These are phyloP conservation scores for Leccinum subtestaceum DNA, from an alignment of 768 basidiomycete species.

Conservation along the genomic window DNA sequence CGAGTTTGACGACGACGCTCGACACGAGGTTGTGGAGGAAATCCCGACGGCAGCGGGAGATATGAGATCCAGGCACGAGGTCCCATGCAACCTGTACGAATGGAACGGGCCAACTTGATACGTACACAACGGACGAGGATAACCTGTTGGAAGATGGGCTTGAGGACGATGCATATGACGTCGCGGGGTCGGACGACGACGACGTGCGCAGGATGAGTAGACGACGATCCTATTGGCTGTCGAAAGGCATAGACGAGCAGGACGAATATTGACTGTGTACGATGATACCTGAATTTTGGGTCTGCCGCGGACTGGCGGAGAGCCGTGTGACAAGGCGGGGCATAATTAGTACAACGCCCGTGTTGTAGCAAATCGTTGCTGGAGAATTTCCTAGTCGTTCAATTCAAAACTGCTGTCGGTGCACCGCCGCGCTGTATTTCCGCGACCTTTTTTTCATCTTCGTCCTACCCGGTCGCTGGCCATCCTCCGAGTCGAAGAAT, in stretches of 20 bases:
- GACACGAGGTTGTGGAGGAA: conserved; percentile 8
- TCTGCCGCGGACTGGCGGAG: neutral
- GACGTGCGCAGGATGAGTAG: neutral
- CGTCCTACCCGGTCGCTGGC: neutral
- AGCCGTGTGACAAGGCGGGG: conserved; percentile 3
- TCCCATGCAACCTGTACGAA: conserved; percentile 38
- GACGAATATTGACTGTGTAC: conserved; percentile 6
- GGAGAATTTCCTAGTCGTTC: neutral
- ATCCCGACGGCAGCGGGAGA: conserved; percentile 55
- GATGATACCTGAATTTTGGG: neutral
- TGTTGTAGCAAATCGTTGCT: neutral
- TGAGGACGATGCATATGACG: too few relatives aligned
- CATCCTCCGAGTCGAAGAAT: conserved; percentile 7
- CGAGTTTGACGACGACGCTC: conserved; percentile 23
- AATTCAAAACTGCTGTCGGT: neutral
- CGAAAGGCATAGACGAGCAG: conserved; percentile 43
- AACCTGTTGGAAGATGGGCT: too few relatives aligned
- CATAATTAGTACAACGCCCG: conserved; percentile 7
- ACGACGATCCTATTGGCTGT: conserved; percentile 57
- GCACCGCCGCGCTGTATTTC: neutral
- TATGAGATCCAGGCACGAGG: conserved; percentile 52
- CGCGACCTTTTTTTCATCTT: conserved; percentile 1
- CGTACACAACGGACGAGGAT: neutral
- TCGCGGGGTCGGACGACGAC: conserved; percentile 10
- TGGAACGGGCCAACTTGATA: conserved; percentile 35